These are phyloP conservation scores for Sutorius australiensis DNA, from an alignment of 768 basidiomycete genomes.

Conservation along the genomic window DNA sequence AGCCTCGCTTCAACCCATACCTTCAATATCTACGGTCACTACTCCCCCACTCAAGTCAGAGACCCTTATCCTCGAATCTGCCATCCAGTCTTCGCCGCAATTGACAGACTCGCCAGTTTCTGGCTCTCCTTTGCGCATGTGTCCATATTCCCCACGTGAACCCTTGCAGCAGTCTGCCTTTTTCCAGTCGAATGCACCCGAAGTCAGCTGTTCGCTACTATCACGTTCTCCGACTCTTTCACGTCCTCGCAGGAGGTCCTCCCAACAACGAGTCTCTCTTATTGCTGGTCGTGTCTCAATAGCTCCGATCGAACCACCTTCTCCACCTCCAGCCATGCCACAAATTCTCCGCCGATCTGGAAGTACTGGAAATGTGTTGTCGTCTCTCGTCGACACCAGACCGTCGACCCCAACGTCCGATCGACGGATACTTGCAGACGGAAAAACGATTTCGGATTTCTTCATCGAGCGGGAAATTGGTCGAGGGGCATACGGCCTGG, in stretches of 20 bases:
- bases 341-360: conserved; percentile 61
- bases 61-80: conserved; percentile 21
- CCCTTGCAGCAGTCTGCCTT: conserved; percentile 17
- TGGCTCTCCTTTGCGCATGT: conserved; percentile 33
- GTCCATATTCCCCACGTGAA: conserved; percentile 30
- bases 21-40: conserved; percentile 14
- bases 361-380: conserved; percentile 62
- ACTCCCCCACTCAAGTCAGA: conserved; percentile 27
- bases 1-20: conserved; percentile 8
- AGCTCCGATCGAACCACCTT: conserved; percentile 69
- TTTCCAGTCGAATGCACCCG: conserved; percentile 18
- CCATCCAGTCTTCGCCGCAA: conserved; percentile 27
- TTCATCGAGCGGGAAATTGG: conserved; percentile 86
- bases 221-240: conserved; percentile 53
- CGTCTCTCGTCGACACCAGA: conserved; percentile 54
- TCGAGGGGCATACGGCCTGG: conserved; percentile 91
- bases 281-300: conserved; percentile 80
- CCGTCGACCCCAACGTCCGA: conserved; percentile 55
- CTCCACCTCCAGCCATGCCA: conserved; percentile 56
- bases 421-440: conserved; percentile 38
- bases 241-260: conserved; percentile 71
- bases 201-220: conserved; percentile 29
- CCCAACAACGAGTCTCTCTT: conserved; percentile 80
- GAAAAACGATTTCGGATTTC: conserved; percentile 80
- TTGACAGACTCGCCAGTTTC: conserved; percentile 30